A percentile compares a stretch with the other conserved stretches of the same genome.
These are phyloP conservation scores for Neonectria coccinea DNA, from an alignment of 2,329 filamentous ascomycete genomes.

Conservation along the genomic window DNA sequence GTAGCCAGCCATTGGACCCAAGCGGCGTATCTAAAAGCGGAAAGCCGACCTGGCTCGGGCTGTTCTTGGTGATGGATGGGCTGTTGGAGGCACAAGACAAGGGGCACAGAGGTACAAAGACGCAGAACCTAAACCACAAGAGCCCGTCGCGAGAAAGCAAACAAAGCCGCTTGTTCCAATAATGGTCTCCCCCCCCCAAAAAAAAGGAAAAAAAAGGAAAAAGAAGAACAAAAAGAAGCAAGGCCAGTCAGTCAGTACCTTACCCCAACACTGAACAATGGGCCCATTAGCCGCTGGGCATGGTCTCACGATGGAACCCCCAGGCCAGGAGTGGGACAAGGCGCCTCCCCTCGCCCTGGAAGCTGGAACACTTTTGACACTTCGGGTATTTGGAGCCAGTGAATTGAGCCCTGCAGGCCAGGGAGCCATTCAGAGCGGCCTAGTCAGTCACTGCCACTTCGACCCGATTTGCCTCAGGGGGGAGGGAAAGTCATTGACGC, in stretches of 20 bases:
- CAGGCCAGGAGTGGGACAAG: conserved; percentile 17
- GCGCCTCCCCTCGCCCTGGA: conserved; percentile 23
- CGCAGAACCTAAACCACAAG: neutral
- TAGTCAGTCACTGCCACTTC: conserved; percentile 6
- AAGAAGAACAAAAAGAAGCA: neutral
- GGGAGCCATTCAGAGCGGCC: conserved; percentile 9
- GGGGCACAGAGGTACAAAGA: neutral
- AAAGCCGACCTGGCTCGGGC: neutral
- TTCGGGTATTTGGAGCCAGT: neutral
- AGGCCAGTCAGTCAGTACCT: neutral
- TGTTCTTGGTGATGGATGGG: neutral
- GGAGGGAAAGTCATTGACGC: neutral
- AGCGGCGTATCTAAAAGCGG: neutral
- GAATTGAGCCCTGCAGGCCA: neutral
- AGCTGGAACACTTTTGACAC: neutral
- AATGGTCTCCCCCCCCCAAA: too few species aligned
- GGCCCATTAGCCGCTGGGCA: conserved; percentile 32
- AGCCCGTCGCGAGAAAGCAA: neutral
- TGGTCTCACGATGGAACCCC: conserved; percentile 19
- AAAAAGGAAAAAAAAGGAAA: too few species aligned
- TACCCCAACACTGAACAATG: neutral
- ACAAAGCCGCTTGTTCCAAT: neutral
- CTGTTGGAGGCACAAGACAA: neutral
- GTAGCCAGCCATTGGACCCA: neutral
- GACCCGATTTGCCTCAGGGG: neutral